Evolutionary conservation across 2,329 filamentous ascomycete genomes (phyloP), one percentile per base, ranked within the genome.

Genomic region (Ophiocordyceps camponoti-leonardi): DNA sequence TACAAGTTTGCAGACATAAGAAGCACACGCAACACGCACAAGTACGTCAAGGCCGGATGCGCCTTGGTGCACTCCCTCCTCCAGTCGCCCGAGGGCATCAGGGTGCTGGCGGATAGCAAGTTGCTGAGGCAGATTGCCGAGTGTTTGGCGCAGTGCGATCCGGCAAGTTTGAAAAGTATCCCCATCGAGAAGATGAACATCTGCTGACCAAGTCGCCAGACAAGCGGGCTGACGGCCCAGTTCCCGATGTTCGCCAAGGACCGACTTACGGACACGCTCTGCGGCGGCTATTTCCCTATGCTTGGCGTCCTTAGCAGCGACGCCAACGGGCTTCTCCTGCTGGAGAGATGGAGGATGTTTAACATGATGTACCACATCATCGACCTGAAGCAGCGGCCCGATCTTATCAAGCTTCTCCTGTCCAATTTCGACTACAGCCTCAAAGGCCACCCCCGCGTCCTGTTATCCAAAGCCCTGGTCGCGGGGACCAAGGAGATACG

Each of bases 361-460:
- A 96, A 96, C 62, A 98, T 98, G 86, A 93, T 96, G 72, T 98
- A 98, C 59, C 92, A 96, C 62, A 94, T 98, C 49, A 76, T 95
- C 47, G 90, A 96, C 57, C 71, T 94, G 41, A 86, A 84, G 54
- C 83, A 92, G 61, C 82, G 92, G 2, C 86, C 90, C 42, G 92
- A 98, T 59, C 69, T 98, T 48, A 86, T 96, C 58, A 86, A 88
- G 58, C 73, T 90, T 11, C 73, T 98, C 30, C 72, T 98, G 10
- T 81, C 83, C 43, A 92, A 88, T 56, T 88, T 98, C 63, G 90
- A 98, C 63, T 98, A 94, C 58, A 83, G 80, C 19, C 68, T 93
- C 22, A 80, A 83, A 50, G 90, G 88, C 1, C 92, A 98, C 60
- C 83, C 93, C 19, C 78, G 92, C 37, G 86, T 98, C 44, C 79